These are phyloP conservation scores for Baorangia bicolor DNA, from an alignment of 768 basidiomycete genomes.

Conservation along the genomic window DNA sequence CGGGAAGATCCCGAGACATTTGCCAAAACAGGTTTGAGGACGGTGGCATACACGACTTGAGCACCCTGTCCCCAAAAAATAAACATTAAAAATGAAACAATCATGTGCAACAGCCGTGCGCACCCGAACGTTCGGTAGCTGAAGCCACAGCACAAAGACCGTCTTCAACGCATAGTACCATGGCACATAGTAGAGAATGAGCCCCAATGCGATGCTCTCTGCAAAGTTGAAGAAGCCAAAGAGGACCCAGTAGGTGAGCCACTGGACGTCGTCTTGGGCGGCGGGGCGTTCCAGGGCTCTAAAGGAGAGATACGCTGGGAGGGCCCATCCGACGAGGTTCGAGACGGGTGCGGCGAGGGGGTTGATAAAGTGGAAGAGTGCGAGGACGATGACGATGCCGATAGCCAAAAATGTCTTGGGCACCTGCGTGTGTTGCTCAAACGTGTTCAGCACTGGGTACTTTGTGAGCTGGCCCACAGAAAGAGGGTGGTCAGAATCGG, in stretches of 20 bases:
- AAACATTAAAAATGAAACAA: background rate
- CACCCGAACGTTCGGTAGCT: conserved; percentile 82
- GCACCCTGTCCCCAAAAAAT: conserved; percentile 63
- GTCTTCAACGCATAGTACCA: conserved; percentile 97
- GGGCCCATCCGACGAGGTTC: conserved; percentile 90
- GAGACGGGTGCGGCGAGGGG: conserved; percentile 90
- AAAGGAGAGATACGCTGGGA: conserved; percentile 95
- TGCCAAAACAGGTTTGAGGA: conserved; percentile 78
- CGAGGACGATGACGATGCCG: conserved; percentile 63
- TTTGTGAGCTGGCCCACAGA: conserved; percentile 61
- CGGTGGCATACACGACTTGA: conserved; percentile 70
- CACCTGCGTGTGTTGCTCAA: conserved; percentile 89
- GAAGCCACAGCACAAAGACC: conserved; percentile 87
- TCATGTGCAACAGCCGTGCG: conserved; percentile 32
- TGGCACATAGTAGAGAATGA: conserved; percentile 89
- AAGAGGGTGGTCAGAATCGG: background rate
- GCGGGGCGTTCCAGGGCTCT: conserved; percentile 89
- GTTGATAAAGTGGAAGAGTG: conserved; percentile 82
- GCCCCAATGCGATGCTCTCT: conserved; percentile 79
- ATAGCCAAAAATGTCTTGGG: conserved; percentile 91
- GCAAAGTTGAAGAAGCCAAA: conserved; percentile 93
- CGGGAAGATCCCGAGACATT: conserved; percentile 52
- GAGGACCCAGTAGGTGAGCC: conserved; percentile 97
- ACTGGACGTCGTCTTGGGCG: conserved; percentile 85
- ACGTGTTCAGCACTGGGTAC: conserved; percentile 78